These are phyloP conservation scores for Pyrenopolyporus hunteri DNA, from an alignment of 495 filamentous ascomycete genomes.

Conservation along the genomic window DNA sequence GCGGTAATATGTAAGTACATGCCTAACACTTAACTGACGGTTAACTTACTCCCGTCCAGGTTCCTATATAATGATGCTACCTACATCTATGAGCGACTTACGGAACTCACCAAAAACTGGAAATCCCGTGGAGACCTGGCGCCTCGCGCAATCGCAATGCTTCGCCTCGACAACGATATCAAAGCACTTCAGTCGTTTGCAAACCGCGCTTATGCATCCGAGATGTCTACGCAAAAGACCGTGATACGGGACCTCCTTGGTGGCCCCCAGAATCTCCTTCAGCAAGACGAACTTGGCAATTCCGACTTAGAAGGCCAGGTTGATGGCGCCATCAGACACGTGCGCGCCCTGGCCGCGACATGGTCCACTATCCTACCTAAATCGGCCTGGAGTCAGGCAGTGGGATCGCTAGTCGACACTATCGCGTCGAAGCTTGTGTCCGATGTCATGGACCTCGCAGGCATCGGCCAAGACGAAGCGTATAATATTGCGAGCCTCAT, in stretches of 20 bases:
- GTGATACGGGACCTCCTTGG: slow-evolving; percentile 86
- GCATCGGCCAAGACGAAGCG: slow-evolving; percentile 88
- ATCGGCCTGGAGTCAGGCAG: slow-evolving; percentile 81
- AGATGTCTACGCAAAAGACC: slow-evolving; percentile 84
- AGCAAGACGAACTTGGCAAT: slow-evolving; percentile 49
- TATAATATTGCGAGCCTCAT: slow-evolving; percentile 77
- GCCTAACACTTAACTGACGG: background rate
- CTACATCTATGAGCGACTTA: slow-evolving; percentile 76
- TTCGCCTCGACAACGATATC: slow-evolving; percentile 72
- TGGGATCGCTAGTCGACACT: slow-evolving; percentile 82
- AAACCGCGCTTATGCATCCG: slow-evolving; percentile 81
- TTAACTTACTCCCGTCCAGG: slow-evolving; percentile 47
- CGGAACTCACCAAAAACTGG: slow-evolving; percentile 61
- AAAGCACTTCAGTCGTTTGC: slow-evolving; percentile 77
- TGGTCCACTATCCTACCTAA: slow-evolving; percentile 84
- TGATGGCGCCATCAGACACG: slow-evolving; percentile 66
- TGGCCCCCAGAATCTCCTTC: slow-evolving; percentile 58
- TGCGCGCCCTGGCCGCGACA: slow-evolving; percentile 69
- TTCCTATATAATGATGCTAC: slow-evolving; percentile 91
- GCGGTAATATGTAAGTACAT: slow-evolving; percentile 74
- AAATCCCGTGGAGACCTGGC: slow-evolving; percentile 51
- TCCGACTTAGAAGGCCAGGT: slow-evolving; percentile 74
- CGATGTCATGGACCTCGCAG: slow-evolving; percentile 84
- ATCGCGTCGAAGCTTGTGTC: slow-evolving; percentile 79
- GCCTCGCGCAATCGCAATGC: slow-evolving; percentile 55